These are phyloP conservation scores for Kwoniella sp. DNA, from an alignment of 768 basidiomycete species.

Conservation along the genomic window DNA sequence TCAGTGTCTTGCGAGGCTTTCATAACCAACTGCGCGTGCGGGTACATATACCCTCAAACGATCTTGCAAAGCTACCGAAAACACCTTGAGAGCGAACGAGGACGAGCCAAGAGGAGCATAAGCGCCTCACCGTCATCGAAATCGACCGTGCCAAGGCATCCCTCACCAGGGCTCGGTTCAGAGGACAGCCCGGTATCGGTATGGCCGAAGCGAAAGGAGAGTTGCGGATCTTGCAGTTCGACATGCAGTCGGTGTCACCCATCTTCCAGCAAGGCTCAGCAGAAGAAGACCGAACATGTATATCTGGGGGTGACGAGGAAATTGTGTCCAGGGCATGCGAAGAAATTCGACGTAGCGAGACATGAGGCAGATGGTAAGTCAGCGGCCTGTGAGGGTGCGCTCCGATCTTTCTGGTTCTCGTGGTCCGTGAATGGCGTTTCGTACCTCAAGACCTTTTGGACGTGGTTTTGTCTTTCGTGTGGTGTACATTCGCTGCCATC, in stretches of 20 bases:
- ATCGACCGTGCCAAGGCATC: too few species aligned
- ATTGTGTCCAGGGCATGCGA: conserved; percentile 6
- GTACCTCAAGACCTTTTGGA: background rate
- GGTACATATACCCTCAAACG: conserved; percentile 1
- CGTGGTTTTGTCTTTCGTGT: too few species aligned
- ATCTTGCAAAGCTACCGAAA: conserved; percentile 4
- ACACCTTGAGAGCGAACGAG: background rate
- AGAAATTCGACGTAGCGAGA: conserved; percentile 2
- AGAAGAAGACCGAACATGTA: conserved; percentile 4
- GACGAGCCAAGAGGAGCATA: background rate
- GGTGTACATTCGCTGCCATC: too few species aligned
- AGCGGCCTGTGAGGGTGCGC: background rate
- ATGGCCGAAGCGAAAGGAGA: background rate
- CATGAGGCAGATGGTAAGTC: conserved; percentile 7
- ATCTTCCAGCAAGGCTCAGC: background rate
- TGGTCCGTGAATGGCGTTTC: background rate
- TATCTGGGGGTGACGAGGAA: conserved; percentile 6
- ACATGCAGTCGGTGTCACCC: conserved; percentile 11
- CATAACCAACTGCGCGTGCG: conserved; percentile 7
- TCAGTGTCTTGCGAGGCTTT: background rate
- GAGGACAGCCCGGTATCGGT: background rate
- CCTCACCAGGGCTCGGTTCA: too few species aligned
- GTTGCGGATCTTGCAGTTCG: background rate
- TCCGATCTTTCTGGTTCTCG: background rate
- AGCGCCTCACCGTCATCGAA: too few species aligned